Evolutionary conservation across 352 stramenopile species (phyloP), one percentile per base, ranked within the genome.

Genomic region (Pythium coloratum): DNA sequence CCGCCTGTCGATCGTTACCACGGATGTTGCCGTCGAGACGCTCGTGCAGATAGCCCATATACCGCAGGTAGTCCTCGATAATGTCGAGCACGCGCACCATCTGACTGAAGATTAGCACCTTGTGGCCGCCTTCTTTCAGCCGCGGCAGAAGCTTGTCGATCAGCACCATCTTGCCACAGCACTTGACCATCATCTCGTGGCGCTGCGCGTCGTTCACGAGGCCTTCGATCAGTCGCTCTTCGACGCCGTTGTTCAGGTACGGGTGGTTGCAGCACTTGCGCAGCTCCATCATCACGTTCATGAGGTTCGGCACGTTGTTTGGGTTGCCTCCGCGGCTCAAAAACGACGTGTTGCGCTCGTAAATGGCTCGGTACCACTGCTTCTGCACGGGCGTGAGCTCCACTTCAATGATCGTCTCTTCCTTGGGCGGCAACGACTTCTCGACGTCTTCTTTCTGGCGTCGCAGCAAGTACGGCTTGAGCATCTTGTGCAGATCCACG

Each of bases 31-130:
- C 98, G 76, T 99, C 98, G 64, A 99, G 95, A 14, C 98, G 88
- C 71, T 99, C 97, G 82, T 96, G 98, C 26, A 96, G 76, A 72
- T 99, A 96, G 3, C 89, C 85, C 33, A 95, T 86, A 54, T 89
- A 90, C 32, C 90, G 77, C 32, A 99, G 76, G 77, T 99, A 99
- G 70, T 99, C 98, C 71, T 99, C 97, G 24, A 99, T 95, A 36
- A 99, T 98, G 75, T 99, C 97, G 54, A 99, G 80, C 75, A 99
- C 99, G 40, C 97, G 97, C 51, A 98, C 97, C 88, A 98, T 97
- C 80, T 99, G 98, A 56, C 92, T 99, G 75, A 99, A 99, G 24
- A 99, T 95, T 14, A 99, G 84, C 32, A 99, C 95, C 40, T 98
- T 96, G 75, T 99, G 97, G 3, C 97, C 97, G 59, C 98, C 96